Conservation (phyloP, 768 basidiomycete species). For the Lentinula edodes region DNA sequence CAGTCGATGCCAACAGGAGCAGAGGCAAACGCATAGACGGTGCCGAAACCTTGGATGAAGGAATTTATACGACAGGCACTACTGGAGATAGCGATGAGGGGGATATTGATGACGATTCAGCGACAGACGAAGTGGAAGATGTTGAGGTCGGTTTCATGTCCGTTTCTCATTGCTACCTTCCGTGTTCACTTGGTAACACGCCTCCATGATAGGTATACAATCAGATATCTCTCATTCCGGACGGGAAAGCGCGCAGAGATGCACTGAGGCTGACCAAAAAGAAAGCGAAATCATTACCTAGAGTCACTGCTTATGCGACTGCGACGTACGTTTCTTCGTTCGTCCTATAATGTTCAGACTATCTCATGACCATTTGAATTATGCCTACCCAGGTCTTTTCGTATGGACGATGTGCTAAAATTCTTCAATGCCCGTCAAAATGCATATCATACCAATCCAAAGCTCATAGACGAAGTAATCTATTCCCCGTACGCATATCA, state of each 20-base stretch:
- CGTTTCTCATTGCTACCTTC: background rate
- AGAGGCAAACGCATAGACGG: conserved; percentile 15
- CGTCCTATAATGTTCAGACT: background rate
- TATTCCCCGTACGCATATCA: conserved; percentile 91
- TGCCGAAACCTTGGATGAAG: conserved; percentile 39
- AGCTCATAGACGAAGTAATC: conserved; percentile 87
- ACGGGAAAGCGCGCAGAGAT: conserved; percentile 89
- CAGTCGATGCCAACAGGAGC: conserved; percentile 14
- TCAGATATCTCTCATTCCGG: conserved; percentile 90
- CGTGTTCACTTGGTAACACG: background rate
- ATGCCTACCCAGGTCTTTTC: conserved; percentile 62
- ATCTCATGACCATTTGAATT: background rate
- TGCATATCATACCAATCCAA: conserved; percentile 82
- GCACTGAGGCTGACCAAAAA: conserved; percentile 88
- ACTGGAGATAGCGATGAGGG: conserved; percentile 67
- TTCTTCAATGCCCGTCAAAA: conserved; percentile 81
- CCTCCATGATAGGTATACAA: conserved; percentile 67
- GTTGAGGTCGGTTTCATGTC: conserved; percentile 44
- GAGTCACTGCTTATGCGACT: conserved; percentile 96
- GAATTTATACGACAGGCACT: conserved; percentile 25
- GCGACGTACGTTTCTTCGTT: conserved; percentile 53
- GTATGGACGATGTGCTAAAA: conserved; percentile 80
- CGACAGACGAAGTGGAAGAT: conserved; percentile 43
- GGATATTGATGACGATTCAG: conserved; percentile 54
- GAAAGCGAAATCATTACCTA: conserved; percentile 85